Base-by-base conservation (phyloP, 2,329 filamentous ascomycete species). In the Fusarium sp. region DNA sequence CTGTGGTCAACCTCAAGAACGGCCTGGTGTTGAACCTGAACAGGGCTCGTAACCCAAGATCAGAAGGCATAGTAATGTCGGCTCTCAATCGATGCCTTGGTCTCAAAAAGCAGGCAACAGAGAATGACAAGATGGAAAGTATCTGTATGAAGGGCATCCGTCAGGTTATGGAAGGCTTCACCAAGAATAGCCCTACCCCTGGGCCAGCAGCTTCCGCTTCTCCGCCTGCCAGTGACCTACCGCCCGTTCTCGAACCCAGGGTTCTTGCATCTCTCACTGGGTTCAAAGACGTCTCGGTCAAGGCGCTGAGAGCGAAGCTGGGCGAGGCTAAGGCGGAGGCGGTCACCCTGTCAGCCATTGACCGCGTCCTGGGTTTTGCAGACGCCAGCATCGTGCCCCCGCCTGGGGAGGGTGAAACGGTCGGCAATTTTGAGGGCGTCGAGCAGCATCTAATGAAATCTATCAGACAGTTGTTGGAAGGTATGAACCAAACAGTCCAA, bases 11-110 rank as follows among this genome's bases (percentile, higher is more conserved):
- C 20, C 84, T 89, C 77, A 87, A 86, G 74, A 84, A 84, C 13
- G 85, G 86, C 11, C 81, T 89, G 18, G 82, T 85, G 13, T 82
- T 84, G 61, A 86, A 86, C 65, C 81, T 88, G 48, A 82, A 82
- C 59, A 85, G 84, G 70, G 83, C 84, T 1, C 81, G 83, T 16
- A 82, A 82, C 14, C 83, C 84, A 29, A 82, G 84, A 65, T 82
- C 86, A 18, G 84, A 88, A 66, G 85, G 84, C 27, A 84, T 88
- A 27, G 85, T 88, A 68, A 87, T 88, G 83, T 88, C 86, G 8
- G 87, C 87, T 14, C 81, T 89, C 70, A 88, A 88, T 71, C 86
- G 87, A 29, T 86, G 84, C 52, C 79, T 89, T 11, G 86, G 86
- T 0, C 82, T 89, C 56, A 85, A 87, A 69, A 82, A 82, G 27